These are phyloP conservation scores for Lactarius trivialis DNA, from an alignment of 768 basidiomycete species.

Conservation along the genomic window DNA sequence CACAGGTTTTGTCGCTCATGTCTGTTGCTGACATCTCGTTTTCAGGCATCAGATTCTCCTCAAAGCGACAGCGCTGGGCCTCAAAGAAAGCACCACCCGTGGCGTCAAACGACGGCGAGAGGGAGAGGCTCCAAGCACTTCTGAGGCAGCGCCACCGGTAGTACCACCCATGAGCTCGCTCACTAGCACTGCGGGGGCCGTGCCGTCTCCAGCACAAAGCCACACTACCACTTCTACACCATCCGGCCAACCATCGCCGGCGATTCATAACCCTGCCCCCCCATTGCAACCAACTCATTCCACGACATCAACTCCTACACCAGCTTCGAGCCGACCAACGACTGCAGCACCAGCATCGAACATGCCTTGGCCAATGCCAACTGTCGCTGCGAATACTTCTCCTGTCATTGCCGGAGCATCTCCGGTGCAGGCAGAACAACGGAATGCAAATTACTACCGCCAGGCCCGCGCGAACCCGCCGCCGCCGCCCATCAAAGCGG, in stretches of 20 bases:
- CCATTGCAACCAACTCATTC: conserved; percentile 16
- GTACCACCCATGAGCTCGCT: conserved; percentile 15
- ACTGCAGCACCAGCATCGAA: conserved; percentile 13
- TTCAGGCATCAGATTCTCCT: conserved; percentile 74
- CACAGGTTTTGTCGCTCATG: conserved; percentile 19
- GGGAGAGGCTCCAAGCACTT: conserved; percentile 9
- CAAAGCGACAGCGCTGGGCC: conserved; percentile 70
- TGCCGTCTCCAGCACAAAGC: conserved; percentile 21
- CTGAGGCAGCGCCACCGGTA: conserved; percentile 8
- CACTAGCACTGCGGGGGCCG: conserved; percentile 6
- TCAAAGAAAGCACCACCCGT: conserved; percentile 68
- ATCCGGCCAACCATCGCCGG: conserved; percentile 22
- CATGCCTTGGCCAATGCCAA: conserved; percentile 25
- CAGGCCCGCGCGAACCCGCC: conserved; percentile 11
- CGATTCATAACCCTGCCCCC: conserved; percentile 14
- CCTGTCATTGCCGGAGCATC: conserved; percentile 19
- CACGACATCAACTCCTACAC: conserved; percentile 15
- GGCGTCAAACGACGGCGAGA: conserved; percentile 56
- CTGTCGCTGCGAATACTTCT: conserved; percentile 21
- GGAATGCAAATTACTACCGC: conserved; percentile 17
- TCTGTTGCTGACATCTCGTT: neutral
- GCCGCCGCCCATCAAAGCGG: conserved; percentile 3
- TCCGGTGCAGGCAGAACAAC: conserved; percentile 7
- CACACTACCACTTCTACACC: conserved; percentile 18
- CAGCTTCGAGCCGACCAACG: conserved; percentile 14